Base-by-base conservation (phyloP, 495 filamentous ascomycete genomes). In the Bacidia rubella region DNA sequence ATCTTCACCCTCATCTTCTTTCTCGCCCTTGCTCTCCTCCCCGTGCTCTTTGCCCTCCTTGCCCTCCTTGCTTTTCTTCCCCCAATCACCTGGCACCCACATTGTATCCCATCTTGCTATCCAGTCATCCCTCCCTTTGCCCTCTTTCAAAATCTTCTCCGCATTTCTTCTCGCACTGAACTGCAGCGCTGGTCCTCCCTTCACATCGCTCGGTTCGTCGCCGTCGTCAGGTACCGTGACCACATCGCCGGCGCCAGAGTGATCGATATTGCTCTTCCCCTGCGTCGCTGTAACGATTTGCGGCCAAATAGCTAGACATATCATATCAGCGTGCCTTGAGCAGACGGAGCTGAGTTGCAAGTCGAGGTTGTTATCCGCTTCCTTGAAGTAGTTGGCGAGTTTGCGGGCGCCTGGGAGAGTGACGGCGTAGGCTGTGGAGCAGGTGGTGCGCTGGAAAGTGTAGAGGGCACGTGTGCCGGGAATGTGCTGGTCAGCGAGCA, bases 1-100 rank as follows among this genome's bases (percentile, higher is more conserved):
- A 66, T 96, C 56, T 88, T 86, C 74, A 95, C 90, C 62, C 93
- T 81, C 63, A 96, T 74, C 29, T 35, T 15, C 29, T 15, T 35
- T 15, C 29, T 35, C 15, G 7, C 29, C 29, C 15, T 15, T 15
- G 56, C 82, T 82, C 63, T 84, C 78, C 66, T 80, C 85, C 58
- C 85, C 85, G 50, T 76, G 69, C 53, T 73, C 76, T 76, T 97
- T 97, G 60, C 79, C 71, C 43, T 90, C 83, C 72, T 85, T 85
- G 60, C 90, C 72, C 54, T 66, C 65, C 12, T 64, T n/a, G n/a
- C n/a, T 62, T 71, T 96, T 90, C 42, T 87, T 72, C 75, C 93
- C 9, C 7, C 5, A 20, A 9, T 44, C 41, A 17, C 41, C 41
- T 9, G 41, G 41, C 41, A 17, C 52, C 52, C 52, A 58, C 5